Conservation (phyloP, 2,329 filamentous ascomycete genomes). For the Cylindrodendrum hubeiense region DNA sequence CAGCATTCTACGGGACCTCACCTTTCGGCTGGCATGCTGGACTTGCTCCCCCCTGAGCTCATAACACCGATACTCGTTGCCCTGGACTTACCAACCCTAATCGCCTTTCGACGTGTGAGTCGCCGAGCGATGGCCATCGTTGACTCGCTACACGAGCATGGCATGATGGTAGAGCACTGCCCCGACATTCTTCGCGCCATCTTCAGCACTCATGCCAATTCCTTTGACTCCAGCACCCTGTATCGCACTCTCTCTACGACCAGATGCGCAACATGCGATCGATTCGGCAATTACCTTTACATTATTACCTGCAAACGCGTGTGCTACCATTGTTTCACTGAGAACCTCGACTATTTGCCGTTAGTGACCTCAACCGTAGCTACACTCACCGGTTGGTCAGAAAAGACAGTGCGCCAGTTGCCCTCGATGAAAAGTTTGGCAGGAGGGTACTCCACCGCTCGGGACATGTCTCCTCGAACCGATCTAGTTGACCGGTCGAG, state of each 20-base stretch:
- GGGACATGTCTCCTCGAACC: not conserved
- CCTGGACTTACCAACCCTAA: constrained; percentile 51
- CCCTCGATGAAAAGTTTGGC: constrained; percentile 23
- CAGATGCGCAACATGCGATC: constrained; percentile 51
- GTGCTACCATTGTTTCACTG: constrained; percentile 54
- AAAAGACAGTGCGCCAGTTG: not conserved
- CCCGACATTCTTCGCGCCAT: constrained; percentile 48
- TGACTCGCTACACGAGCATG: constrained; percentile 52
- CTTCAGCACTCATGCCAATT: constrained; percentile 48
- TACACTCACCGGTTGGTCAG: not conserved
- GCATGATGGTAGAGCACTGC: constrained; percentile 46
- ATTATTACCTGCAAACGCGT: constrained; percentile 54
- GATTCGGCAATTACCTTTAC: constrained; percentile 55
- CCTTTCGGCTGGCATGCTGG: constrained; percentile 42
- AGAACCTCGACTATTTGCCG: constrained; percentile 46
- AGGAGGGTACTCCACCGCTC: constrained; percentile 19
- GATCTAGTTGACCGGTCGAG: constrained; percentile 26
- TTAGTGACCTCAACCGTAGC: constrained; percentile 24
- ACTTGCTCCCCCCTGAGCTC: constrained; percentile 48
- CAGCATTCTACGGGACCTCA: constrained; percentile 23
- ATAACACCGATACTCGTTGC: constrained; percentile 42
- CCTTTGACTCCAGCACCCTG: constrained; percentile 48
- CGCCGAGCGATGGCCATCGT: constrained; percentile 50
- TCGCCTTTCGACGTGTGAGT: constrained; percentile 52
- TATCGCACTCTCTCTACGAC: constrained; percentile 48